Percentiles rank a stretch among this genome's conserved stretches.
Conservation (phyloP, 1,139 yeast species). For the Lodderomyces elongisporus region DNA sequence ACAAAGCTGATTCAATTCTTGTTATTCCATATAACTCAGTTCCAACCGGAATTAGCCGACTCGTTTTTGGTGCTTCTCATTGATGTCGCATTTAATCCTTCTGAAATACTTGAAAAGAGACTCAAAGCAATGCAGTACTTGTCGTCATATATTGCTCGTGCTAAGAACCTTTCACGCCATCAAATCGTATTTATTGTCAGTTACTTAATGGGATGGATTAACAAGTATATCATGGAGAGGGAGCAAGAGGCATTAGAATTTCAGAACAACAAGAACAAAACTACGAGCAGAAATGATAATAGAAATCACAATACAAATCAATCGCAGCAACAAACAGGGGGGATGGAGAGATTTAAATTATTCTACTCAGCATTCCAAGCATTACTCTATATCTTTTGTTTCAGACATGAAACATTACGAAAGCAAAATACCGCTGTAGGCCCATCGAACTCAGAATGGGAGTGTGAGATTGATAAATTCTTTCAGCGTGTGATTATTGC, state of each 20-base stretch:
- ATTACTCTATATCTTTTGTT: slow-evolving; percentile 83
- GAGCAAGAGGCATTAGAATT: slow-evolving; percentile 69
- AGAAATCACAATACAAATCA: slow-evolving; percentile 7
- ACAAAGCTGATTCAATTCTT: slow-evolving; percentile 87
- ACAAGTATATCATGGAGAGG: slow-evolving; percentile 73
- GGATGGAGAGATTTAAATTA: slow-evolving; percentile 76
- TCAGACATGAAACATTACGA: slow-evolving; percentile 64
- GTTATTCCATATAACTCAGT: slow-evolving; percentile 76
- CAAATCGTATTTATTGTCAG: slow-evolving; percentile 77
- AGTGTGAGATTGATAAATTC: slow-evolving; percentile 74
- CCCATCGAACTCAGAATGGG: slow-evolving; percentile 54
- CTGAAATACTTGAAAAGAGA: slow-evolving; percentile 67
- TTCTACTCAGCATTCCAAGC: slow-evolving; percentile 95
- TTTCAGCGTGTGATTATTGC: slow-evolving; percentile 84
- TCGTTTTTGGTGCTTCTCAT: slow-evolving; percentile 77
- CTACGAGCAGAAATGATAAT: not conserved
- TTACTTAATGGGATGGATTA: slow-evolving; percentile 77
- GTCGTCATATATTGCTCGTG: slow-evolving; percentile 88
- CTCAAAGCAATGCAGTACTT: slow-evolving; percentile 89
- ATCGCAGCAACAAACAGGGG: slow-evolving; percentile 31
- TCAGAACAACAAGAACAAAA: too few species aligned
- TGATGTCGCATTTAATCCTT: slow-evolving; percentile 70
- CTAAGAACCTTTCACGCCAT: slow-evolving; percentile 61
- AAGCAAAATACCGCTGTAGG: slow-evolving; percentile 11
- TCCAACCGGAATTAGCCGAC: slow-evolving; percentile 77